Evolutionary conservation across 108 stramenopile species (phyloP), one percentile per base, ranked within the genome.

Genomic region (Chaetoceros muelleri): DNA sequence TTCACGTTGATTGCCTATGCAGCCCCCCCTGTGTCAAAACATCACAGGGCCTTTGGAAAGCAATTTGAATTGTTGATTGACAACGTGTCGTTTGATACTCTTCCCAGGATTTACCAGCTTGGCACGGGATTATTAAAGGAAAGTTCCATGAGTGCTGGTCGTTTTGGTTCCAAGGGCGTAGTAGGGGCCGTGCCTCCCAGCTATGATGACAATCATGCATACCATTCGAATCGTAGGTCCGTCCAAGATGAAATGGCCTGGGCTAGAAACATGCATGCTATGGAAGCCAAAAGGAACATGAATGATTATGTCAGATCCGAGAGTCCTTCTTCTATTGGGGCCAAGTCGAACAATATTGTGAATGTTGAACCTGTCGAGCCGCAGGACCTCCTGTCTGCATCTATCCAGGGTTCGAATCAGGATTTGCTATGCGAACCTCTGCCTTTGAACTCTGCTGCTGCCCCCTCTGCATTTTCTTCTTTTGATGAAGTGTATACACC

Each of bases 91-190:
- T 89, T 84, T 60, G 84, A 72, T 59, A 67, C 79, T 21, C 70
- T 93, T 66, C 91, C 87, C 30, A 69, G 76, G 45, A 73, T 93
- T 26, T 93, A 60, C 61, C 77, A 93, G 60, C 64, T 93, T 24
- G 91, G 86, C 2, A 27, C 60, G 44, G 53, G 20, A 5, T 16
- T 25, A 27, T 26, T 20, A 21, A 53, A 53, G 3, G 24, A 23
- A 26, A 53, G 20, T 53, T 13, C 13, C 10, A 27, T 13, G 3
- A 10, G 21, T 10, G 53, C 10, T 3, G 5, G 8, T 40, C 5
- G 34, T 5, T 10, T 13, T 40, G 34, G 8, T 10, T 40, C 34
- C 34, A n/a, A n/a, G n/a, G n/a, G n/a, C n/a, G n/a, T n/a, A n/a
- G n/a, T n/a, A n/a, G 5, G 5, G 5, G 34, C 34, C 13, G 5